Conservation (phyloP, 148 eudicot genomes). For the Amaranthus hypochondriacus region DNA sequence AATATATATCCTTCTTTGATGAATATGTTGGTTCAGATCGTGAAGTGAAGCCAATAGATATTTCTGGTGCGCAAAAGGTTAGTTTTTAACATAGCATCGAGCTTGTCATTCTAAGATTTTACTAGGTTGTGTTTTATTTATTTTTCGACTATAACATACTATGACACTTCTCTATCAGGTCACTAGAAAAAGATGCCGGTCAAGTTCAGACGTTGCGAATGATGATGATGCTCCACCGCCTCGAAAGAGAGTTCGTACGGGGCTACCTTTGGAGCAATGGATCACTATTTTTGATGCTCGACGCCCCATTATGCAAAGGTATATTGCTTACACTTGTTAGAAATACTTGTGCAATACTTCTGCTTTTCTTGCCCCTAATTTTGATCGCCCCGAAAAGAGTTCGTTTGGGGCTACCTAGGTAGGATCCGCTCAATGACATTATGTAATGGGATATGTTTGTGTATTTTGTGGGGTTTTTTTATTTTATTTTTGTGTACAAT, state of each 20-base stretch:
- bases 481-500: not conserved
- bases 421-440: too few species aligned
- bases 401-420: too few species aligned
- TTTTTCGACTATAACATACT: not conserved
- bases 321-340: not conserved
- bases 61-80: slow-evolving; percentile 99
- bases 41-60: slow-evolving; percentile 76
- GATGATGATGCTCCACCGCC: slow-evolving; percentile 80
- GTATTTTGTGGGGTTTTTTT: not conserved
- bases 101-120: not conserved
- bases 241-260: slow-evolving; percentile 78
- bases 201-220: slow-evolving; percentile 38
- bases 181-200: slow-evolving; percentile 82
- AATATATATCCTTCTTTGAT: slow-evolving; percentile 76
- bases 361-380: not conserved
- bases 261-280: slow-evolving; percentile 94
- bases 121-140: not conserved
- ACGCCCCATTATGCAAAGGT: slow-evolving; percentile 92
- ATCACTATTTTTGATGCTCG: slow-evolving; percentile 81
- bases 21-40: slow-evolving; percentile 89
- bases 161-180: slow-evolving; percentile 67
- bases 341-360: not conserved
- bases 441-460: too few species aligned
- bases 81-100: slow-evolving; percentile 2
- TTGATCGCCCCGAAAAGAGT: not conserved